Percentiles rank a stretch among this genome's conserved stretches.
Evolutionary conservation across 2,329 filamentous ascomycete species (phyloP).

Genomic region (Exophiala oligosperma): DNA sequence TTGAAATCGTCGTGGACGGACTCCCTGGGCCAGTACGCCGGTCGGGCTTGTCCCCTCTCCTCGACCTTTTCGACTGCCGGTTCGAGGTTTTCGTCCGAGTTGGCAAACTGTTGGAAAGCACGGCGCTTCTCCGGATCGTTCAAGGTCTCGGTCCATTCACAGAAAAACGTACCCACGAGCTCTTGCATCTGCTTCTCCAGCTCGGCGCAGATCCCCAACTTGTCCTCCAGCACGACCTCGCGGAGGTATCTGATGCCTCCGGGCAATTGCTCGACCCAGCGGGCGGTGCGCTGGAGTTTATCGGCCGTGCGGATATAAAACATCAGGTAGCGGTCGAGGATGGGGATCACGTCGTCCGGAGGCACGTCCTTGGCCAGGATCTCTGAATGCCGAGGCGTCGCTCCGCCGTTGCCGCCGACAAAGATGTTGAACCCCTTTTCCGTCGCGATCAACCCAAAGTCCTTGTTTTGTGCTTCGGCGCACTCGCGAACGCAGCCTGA

Average conservation of each 20-base stretch:
- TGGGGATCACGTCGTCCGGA: slow-evolving; percentile 76
- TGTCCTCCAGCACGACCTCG: slow-evolving; percentile 81
- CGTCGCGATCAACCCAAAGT: slow-evolving; percentile 88
- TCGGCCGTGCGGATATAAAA: slow-evolving; percentile 94
- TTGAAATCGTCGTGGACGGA: slow-evolving; percentile 71
- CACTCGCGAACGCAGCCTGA: slow-evolving; percentile 91
- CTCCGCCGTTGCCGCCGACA: slow-evolving; percentile 85
- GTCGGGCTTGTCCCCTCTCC: slow-evolving; percentile 72
- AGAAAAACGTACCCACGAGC: slow-evolving; percentile 80
- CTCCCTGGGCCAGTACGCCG: slow-evolving; percentile 74
- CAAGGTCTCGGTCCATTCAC: slow-evolving; percentile 87
- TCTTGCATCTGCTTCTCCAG: slow-evolving; percentile 87
- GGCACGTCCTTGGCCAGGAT: slow-evolving; percentile 84
- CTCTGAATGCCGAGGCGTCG: slow-evolving; percentile 78
- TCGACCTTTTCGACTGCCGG: slow-evolving; percentile 65
- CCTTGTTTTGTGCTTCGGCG: slow-evolving; percentile 89
- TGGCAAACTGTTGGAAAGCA: slow-evolving; percentile 80
- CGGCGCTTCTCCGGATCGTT: slow-evolving; percentile 65
- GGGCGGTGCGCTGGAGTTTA: slow-evolving; percentile 82
- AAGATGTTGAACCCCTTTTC: slow-evolving; percentile 95
- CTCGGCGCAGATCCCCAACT: slow-evolving; percentile 78
- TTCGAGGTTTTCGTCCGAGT: slow-evolving; percentile 70
- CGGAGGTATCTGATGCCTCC: slow-evolving; percentile 81
- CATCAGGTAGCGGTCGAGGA: slow-evolving; percentile 85
- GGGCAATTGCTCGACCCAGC: slow-evolving; percentile 82